phyloP scores from a whole-genome alignment of 352 stramenopile genomes.

The Phytophthora rubi region DNA sequence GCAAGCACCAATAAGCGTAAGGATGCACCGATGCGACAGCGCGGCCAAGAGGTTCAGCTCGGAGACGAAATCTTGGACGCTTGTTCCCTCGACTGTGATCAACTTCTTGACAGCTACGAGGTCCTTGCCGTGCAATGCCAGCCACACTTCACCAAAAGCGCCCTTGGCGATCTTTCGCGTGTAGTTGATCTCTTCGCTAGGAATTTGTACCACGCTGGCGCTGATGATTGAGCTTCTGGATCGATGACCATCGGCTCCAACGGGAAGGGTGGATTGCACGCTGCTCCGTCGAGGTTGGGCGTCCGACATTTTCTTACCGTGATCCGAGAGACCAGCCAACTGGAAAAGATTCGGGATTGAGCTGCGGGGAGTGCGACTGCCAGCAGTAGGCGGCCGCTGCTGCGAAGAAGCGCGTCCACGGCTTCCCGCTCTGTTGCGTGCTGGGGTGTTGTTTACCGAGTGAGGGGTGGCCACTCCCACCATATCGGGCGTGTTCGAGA shows the following conservation, averaged over 20 bases:
- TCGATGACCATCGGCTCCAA: slow-evolving; percentile 20
- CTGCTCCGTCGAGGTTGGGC: slow-evolving; percentile 42
- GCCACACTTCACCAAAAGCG: slow-evolving; percentile 84
- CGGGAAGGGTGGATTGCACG: slow-evolving; percentile 33
- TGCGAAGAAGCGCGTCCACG: slow-evolving; percentile 41
- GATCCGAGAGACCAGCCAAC: slow-evolving; percentile 37
- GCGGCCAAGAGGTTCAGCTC: slow-evolving; percentile 86
- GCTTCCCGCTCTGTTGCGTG: slow-evolving; percentile 33
- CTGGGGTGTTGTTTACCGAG: slow-evolving; percentile 38
- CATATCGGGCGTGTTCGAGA: slow-evolving; percentile 43
- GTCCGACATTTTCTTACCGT: slow-evolving; percentile 45
- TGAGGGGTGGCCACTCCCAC: slow-evolving; percentile 41
- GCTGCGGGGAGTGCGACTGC: slow-evolving; percentile 33
- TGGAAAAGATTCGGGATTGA: slow-evolving; percentile 43
- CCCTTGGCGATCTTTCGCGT: slow-evolving; percentile 83
- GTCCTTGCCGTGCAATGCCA: slow-evolving; percentile 69
- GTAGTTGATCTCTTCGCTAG: slow-evolving; percentile 75
- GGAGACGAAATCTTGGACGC: slow-evolving; percentile 70
- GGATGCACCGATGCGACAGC: slow-evolving; percentile 78
- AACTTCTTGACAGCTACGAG: slow-evolving; percentile 87
- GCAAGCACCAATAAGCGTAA: slow-evolving; percentile 72
- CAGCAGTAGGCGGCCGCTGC: slow-evolving; percentile 32
- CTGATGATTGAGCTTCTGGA: slow-evolving; percentile 44
- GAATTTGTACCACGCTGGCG: slow-evolving; percentile 60
- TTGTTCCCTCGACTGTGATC: slow-evolving; percentile 58